Evolutionary conservation across 2,329 filamentous ascomycete genomes (phyloP).

Genomic region (Alternaria triticimaculans): DNA sequence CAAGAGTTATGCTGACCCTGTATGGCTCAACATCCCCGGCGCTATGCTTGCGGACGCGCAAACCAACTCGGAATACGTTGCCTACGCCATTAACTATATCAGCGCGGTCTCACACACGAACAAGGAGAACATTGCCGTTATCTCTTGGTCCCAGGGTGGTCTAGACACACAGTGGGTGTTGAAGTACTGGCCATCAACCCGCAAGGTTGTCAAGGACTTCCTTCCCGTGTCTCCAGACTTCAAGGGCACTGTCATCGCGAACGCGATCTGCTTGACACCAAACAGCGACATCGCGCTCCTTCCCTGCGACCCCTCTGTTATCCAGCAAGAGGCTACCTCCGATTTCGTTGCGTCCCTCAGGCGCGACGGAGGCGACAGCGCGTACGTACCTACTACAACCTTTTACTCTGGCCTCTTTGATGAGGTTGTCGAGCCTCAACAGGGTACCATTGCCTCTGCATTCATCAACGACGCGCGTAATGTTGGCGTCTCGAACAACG

Average conservation of each 20-base stretch:
- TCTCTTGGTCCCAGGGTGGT: slow-evolving; percentile 62
- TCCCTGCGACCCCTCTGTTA: slow-evolving; percentile 48
- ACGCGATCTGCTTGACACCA: slow-evolving; percentile 27
- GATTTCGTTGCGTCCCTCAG: slow-evolving; percentile 55
- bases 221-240: slow-evolving; percentile 63
- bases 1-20: slow-evolving; percentile 37
- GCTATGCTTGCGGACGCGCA: slow-evolving; percentile 58
- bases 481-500: slow-evolving; percentile 59
- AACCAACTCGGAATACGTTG: slow-evolving; percentile 61
- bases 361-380: slow-evolving; percentile 56
- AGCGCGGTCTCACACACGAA: slow-evolving; percentile 45
- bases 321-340: slow-evolving; percentile 58
- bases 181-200: slow-evolving; percentile 64
- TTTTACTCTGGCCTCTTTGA: slow-evolving; percentile 59
- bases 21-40: slow-evolving; percentile 64
- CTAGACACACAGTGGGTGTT: slow-evolving; percentile 64
- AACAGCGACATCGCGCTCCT: slow-evolving; percentile 33
- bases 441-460: slow-evolving; percentile 56
- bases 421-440: slow-evolving; percentile 61
- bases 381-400: slow-evolving; percentile 63
- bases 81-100: slow-evolving; percentile 65
- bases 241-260: slow-evolving; percentile 54
- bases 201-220: slow-evolving; percentile 56
- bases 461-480: slow-evolving; percentile 51
- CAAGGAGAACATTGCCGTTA: slow-evolving; percentile 8